Evolutionary conservation across 208 protist species (phyloP).

Genomic region (Leishmania turanica): DNA sequence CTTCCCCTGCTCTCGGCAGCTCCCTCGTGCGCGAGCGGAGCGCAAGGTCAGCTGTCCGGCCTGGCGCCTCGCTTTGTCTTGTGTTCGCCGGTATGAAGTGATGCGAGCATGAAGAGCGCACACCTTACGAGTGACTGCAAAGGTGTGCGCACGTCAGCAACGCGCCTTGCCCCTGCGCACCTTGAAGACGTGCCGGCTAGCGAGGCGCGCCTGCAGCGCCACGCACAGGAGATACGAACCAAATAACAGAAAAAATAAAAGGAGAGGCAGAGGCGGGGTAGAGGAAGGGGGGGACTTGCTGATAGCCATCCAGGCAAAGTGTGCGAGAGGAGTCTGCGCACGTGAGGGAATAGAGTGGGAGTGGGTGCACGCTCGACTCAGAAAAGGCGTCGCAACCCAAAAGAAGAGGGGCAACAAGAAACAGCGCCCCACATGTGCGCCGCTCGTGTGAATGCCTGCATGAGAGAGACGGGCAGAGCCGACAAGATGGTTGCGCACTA

Average conservation of each 20-base stretch:
- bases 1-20: background rate
- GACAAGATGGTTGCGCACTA: no score
- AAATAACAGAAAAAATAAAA: background rate
- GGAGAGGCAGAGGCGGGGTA: background rate
- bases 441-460: background rate
- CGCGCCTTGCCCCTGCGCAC: background rate
- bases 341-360: background rate
- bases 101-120: background rate
- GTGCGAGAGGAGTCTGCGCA: background rate
- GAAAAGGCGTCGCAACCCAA: background rate
- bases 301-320: background rate
- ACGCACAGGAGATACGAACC: no score
- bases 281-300: background rate
- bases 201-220: background rate
- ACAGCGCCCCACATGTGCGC: background rate
- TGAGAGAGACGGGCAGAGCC: background rate
- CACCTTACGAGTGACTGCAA: background rate
- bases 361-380: background rate
- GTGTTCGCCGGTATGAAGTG: background rate
- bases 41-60: background rate
- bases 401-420: background rate
- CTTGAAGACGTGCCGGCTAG: background rate
- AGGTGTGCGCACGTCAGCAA: background rate
- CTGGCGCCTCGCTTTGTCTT: background rate
- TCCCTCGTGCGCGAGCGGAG: background rate